Percentiles rank a stretch among this genome's conserved stretches.
Conservation (phyloP, 768 basidiomycete genomes). For the Pisolithus tinctorius region DNA sequence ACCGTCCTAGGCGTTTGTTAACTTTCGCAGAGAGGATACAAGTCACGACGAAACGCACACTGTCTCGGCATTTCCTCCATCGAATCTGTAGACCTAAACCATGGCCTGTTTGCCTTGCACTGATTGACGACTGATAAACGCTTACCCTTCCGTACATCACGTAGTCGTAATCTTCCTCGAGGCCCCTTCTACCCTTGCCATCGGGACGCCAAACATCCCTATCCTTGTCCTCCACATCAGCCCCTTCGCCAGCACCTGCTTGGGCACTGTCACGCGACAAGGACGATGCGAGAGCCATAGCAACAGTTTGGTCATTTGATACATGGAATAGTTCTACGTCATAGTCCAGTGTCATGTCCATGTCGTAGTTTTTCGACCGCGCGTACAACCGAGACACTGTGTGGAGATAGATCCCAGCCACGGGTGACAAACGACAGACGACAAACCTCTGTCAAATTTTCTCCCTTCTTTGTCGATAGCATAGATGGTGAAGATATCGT, state of each 20-base stretch:
- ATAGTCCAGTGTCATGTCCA: slow-evolving; percentile 91
- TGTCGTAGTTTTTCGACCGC: slow-evolving; percentile 84
- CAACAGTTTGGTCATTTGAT: slow-evolving; percentile 59
- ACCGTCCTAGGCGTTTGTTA: slow-evolving; percentile 56
- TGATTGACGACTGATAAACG: background rate
- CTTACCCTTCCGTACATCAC: slow-evolving; percentile 97
- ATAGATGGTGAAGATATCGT: slow-evolving; percentile 86
- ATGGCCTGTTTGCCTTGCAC: slow-evolving; percentile 1
- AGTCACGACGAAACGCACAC: slow-evolving; percentile 53
- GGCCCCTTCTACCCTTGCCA: slow-evolving; percentile 67
- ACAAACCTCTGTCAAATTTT: slow-evolving; percentile 91
- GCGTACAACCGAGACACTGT: slow-evolving; percentile 89
- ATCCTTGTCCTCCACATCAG: slow-evolving; percentile 63
- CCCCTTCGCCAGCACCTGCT: slow-evolving; percentile 41
- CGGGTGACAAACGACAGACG: background rate
- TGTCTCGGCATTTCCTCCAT: slow-evolving; percentile 73
- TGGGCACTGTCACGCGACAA: slow-evolving; percentile 49
- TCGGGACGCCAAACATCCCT: slow-evolving; percentile 81
- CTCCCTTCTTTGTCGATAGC: slow-evolving; percentile 88
- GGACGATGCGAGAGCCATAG: slow-evolving; percentile 81
- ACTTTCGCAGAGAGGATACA: background rate
- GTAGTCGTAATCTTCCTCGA: slow-evolving; percentile 97
- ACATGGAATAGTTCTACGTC: slow-evolving; percentile 89
- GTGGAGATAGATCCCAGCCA: slow-evolving; percentile 6
- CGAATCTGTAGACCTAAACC: slow-evolving; percentile 89